phyloP scores from a whole-genome alignment of 2,329 filamentous ascomycete genomes.

The Zelopaecilomyces penicillatus region DNA sequence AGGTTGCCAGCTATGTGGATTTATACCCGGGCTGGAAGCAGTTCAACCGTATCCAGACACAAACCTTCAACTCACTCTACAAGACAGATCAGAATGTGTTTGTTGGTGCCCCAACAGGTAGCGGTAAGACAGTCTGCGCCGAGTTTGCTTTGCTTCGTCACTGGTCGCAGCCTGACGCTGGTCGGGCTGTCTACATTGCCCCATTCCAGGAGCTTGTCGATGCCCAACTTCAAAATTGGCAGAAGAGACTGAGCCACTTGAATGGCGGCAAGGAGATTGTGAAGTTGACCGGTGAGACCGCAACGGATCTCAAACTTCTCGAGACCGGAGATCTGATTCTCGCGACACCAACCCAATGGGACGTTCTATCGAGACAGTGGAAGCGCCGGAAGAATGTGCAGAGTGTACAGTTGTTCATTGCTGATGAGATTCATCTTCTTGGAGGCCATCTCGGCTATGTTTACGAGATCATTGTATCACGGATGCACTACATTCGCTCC shows the following conservation, averaged over 20 bases:
- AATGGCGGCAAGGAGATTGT: constrained; percentile 81
- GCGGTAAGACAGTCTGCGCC: constrained; percentile 93
- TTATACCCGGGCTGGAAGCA: constrained; percentile 77
- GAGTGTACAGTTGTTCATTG: constrained; percentile 81
- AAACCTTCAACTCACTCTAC: constrained; percentile 91
- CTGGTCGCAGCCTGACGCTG: constrained; percentile 53
- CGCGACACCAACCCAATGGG: constrained; percentile 91
- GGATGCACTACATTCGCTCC: constrained; percentile 91
- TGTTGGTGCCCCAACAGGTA: constrained; percentile 84
- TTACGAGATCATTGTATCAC: constrained; percentile 94
- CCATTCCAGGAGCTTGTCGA: constrained; percentile 93
- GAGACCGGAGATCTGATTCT: constrained; percentile 83
- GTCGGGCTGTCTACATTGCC: constrained; percentile 85
- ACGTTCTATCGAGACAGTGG: constrained; percentile 92
- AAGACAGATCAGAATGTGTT: constrained; percentile 90
- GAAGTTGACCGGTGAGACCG: constrained; percentile 88
- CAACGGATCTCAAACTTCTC: constrained; percentile 79
- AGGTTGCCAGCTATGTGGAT: constrained; percentile 70
- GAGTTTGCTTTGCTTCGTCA: constrained; percentile 87
- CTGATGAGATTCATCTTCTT: constrained; percentile 89
- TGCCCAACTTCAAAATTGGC: constrained; percentile 74
- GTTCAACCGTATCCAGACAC: constrained; percentile 97
- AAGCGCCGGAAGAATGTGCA: constrained; percentile 93
- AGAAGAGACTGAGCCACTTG: constrained; percentile 61
- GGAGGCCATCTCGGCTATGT: constrained; percentile 79